A percentile compares a stretch with the other conserved stretches of the same genome.
Conservation (phyloP, 306 rosid genomes). For the Betula pendula region DNA sequence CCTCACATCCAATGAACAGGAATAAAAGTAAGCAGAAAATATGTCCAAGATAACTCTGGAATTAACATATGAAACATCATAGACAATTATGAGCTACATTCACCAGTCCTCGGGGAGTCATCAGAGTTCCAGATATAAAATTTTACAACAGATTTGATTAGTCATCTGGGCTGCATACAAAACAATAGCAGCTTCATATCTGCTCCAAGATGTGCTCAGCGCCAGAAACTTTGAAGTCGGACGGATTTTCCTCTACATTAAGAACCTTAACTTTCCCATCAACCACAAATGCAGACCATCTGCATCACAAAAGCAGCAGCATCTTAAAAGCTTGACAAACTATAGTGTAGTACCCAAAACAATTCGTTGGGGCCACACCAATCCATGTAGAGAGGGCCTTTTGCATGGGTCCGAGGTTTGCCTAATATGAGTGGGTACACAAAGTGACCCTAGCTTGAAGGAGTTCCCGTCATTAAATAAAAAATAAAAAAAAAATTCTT, state of each 20-base stretch:
- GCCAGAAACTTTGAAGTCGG: slow-evolving; percentile 92
- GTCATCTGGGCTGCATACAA: slow-evolving; percentile 9
- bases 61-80: not conserved
- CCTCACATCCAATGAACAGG: not conserved
- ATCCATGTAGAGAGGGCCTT: too few species aligned
- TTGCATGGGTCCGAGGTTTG: too few species aligned
- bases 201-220: slow-evolving; percentile 85
- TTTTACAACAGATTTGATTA: not conserved
- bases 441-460: too few species aligned
- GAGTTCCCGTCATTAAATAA: too few species aligned
- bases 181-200: slow-evolving; percentile 43
- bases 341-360: not conserved
- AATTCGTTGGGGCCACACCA: too few species aligned
- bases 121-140: not conserved
- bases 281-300: slow-evolving; percentile 95
- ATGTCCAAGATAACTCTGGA: not conserved
- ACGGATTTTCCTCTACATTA: slow-evolving; percentile 91
- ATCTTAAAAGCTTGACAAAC: slow-evolving; percentile 17
- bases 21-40: not conserved
- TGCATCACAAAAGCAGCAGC: slow-evolving; percentile 31
- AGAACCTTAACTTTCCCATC: slow-evolving; percentile 77
- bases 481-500: not conserved
- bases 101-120: not conserved
- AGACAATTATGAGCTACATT: not conserved
- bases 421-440: too few species aligned